Percentiles rank a stretch among this genome's conserved stretches.
phyloP scores from a whole-genome alignment of 306 rosid genomes.

The Biancaea sappan region DNA sequence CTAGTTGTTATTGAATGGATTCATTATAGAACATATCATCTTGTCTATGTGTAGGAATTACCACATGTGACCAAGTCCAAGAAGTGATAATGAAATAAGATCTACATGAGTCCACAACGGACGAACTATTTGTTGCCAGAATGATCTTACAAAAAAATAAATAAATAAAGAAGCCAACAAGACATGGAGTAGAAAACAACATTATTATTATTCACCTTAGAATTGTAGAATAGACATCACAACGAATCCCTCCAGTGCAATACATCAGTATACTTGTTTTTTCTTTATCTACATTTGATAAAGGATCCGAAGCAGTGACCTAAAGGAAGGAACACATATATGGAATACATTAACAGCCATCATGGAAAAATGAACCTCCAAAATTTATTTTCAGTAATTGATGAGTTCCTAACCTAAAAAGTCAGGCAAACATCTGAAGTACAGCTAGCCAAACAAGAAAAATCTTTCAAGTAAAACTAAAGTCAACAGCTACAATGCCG shows the following conservation, averaged over 20 bases:
- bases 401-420: slow-evolving; percentile 27
- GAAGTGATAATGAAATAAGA: not conserved
- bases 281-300: slow-evolving; percentile 67
- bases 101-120: not conserved
- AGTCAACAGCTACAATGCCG: slow-evolving; percentile 14
- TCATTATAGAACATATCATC: not conserved
- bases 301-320: slow-evolving; percentile 80
- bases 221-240: slow-evolving; percentile 85
- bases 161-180: not conserved
- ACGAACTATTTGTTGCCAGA: not conserved
- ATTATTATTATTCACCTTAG: slow-evolving; percentile 57
- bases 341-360: slow-evolving; percentile 33
- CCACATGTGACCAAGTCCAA: not conserved
- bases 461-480: slow-evolving; percentile 12
- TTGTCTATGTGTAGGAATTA: not conserved
- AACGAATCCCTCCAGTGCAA: slow-evolving; percentile 95
- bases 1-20: not conserved
- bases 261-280: slow-evolving; percentile 82
- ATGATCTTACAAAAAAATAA: too few species aligned
- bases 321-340: slow-evolving; percentile 43
- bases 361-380: slow-evolving; percentile 24
- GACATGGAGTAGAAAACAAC: not conserved
- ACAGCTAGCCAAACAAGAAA: slow-evolving; percentile 15
- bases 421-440: slow-evolving; percentile 8
- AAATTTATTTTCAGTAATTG: slow-evolving; percentile 5